Evolutionary conservation across 176 grass and related monocot species (phyloP).

Genomic region (Echinochloa phyllopogon): DNA sequence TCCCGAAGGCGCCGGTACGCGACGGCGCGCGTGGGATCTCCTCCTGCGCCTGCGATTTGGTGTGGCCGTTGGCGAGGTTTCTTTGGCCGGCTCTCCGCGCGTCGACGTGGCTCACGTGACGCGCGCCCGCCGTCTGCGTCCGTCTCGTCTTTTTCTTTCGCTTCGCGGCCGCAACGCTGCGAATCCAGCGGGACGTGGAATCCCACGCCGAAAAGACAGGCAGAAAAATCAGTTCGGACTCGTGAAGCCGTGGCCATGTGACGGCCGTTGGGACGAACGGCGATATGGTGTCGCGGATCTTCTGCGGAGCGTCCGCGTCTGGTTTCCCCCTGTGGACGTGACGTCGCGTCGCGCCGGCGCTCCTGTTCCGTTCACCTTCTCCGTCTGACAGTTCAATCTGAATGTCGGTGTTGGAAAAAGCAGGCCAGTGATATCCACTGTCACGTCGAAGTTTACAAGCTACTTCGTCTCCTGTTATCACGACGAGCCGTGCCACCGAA

Average conservation of each 20-base stretch:
- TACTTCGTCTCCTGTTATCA: background rate
- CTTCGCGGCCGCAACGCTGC: background rate
- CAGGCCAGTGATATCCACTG: background rate
- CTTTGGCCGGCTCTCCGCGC: background rate
- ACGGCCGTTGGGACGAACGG: background rate
- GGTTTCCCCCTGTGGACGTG: background rate
- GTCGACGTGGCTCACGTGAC: background rate
- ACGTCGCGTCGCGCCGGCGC: background rate
- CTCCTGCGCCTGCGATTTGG: too few species aligned
- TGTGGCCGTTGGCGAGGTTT: background rate
- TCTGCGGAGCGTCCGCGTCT: background rate
- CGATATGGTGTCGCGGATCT: conserved; percentile 11
- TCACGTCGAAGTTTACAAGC: background rate
- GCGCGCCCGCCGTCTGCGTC: background rate
- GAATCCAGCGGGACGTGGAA: background rate
- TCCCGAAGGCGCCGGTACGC: background rate
- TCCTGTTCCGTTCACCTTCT: too few species aligned
- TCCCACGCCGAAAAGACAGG: background rate
- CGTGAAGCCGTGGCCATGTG: background rate
- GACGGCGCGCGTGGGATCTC: too few species aligned
- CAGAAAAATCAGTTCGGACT: background rate
- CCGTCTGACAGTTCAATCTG: background rate
- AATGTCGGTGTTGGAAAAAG: background rate
- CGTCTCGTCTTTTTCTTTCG: background rate
- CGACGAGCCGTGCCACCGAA: background rate